Conservation (phyloP, 2,329 filamentous ascomycete species). For the Byssochlamys sp. region DNA sequence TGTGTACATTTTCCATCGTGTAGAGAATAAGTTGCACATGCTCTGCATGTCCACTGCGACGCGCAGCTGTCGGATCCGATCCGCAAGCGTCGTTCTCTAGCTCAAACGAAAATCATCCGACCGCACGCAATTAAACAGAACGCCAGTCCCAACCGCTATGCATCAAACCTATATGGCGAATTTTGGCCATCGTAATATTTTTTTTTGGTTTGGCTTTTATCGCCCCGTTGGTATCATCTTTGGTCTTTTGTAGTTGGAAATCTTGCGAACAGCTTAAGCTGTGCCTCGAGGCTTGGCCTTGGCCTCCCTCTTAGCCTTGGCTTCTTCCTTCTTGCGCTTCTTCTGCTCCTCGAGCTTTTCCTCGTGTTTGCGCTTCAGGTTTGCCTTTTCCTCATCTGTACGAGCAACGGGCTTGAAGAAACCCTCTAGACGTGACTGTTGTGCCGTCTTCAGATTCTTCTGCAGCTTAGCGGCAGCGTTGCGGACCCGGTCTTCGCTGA, state of each 20-base stretch:
- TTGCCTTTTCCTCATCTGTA: slow-evolving; percentile 74
- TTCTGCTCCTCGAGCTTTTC: slow-evolving; percentile 85
- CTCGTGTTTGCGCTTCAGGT: slow-evolving; percentile 83
- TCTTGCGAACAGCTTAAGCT: slow-evolving; percentile 21
- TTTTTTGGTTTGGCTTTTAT: slow-evolving; percentile 5
- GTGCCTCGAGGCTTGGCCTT: slow-evolving; percentile 76
- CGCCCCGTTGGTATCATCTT: slow-evolving; percentile 12
- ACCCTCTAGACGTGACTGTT: slow-evolving; percentile 84
- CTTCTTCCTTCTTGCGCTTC: slow-evolving; percentile 88
- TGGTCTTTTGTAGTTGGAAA: slow-evolving; percentile 7
- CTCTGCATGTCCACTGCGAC: background rate
- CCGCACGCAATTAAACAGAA: background rate
- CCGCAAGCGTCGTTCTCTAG: background rate
- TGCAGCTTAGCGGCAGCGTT: slow-evolving; percentile 65
- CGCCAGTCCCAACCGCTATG: background rate
- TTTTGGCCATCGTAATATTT: slow-evolving; percentile 5
- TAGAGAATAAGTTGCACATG: background rate
- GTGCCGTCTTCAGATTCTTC: slow-evolving; percentile 83
- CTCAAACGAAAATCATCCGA: background rate
- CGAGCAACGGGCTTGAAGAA: slow-evolving; percentile 93
- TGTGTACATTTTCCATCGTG: background rate
- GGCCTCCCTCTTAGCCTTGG: slow-evolving; percentile 85
- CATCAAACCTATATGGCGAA: background rate
- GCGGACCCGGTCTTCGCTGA: slow-evolving; percentile 87
- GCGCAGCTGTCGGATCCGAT: background rate